Base-by-base conservation (phyloP, 2,329 filamentous ascomycete genomes). In the Sarocladium kiliense region DNA sequence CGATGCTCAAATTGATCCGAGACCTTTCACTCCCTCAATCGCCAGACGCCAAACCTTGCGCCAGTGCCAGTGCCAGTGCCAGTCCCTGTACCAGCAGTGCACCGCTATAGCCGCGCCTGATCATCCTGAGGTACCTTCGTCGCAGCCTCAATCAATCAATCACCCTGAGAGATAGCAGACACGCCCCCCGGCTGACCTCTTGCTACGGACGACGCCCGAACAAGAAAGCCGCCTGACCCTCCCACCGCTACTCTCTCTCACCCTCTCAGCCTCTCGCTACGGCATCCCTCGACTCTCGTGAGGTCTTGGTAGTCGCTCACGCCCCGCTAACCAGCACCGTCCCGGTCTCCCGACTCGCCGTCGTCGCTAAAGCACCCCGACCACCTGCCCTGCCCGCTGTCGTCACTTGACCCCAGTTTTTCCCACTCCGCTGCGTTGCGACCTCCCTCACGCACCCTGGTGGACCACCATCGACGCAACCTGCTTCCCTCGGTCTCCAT, bases 331-430 rank as follows among this genome's bases (percentile, higher is more conserved):
- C 30, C 30, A 44, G 21, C 21, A 39, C 44, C 44, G 44, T 49
- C 44, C 44, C 41, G 44, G 44, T 30, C 25, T 25, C 44, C 23
- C 44, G 44, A 49, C 23, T 30, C 44, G 44, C 23, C 18, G 41
- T 45, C 41, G 23, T 26, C 41, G 36, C 36, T 19, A 32, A 32
- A 16, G 12, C 23, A 44, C 41, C 41, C 41, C 41, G 41, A 23
- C 41, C 41, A 44, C 44, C 21, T 21, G 44, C 23, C 19, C 44
- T 36, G 47, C 21, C 47, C 47, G 16, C 30, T 51, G 44, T 36
- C 47, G 47, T 51, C 47, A 51, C 47, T 51, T 51, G 47, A 51
- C 47, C 47, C 47, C 47, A 51, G 41, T 47, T 34, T 34, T 51
- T 27, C 18, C 47, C 47, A 51, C 47, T 51, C 27, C 14, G 27